phyloP scores from a whole-genome alignment of 148 eudicot species.

The Spergularia bocconei region DNA sequence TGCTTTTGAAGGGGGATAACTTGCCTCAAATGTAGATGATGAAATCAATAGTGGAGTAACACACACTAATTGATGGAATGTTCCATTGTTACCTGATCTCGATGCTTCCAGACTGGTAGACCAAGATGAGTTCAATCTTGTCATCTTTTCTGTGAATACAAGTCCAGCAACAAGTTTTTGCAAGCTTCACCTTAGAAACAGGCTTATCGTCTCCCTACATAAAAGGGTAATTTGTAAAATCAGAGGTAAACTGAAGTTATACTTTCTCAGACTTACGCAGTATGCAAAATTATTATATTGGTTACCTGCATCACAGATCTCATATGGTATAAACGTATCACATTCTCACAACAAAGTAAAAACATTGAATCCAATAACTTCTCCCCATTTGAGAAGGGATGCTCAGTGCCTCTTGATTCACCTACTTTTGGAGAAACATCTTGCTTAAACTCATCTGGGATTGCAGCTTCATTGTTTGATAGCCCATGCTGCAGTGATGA shows the following conservation, averaged over 20 bases:
- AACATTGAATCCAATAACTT: conserved; percentile 39
- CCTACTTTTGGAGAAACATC: conserved; percentile 23
- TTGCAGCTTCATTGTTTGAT: conserved; percentile 24
- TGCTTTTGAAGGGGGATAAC: not conserved
- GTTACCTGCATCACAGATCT: conserved; percentile 59
- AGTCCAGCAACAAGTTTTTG: conserved; percentile 69
- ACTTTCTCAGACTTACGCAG: no score
- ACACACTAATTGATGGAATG: not conserved
- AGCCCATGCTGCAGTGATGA: conserved; percentile 30
- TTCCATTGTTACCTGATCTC: conserved; percentile 55
- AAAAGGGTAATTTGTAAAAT: conserved; percentile 8
- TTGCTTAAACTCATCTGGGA: conserved; percentile 26
- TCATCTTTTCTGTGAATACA: conserved; percentile 48
- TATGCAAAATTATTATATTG: not conserved
- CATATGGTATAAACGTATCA: conserved; percentile 39
- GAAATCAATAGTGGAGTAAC: not conserved
- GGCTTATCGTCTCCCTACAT: conserved; percentile 66
- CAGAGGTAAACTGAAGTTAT: not conserved
- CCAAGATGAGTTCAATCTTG: conserved; percentile 46
- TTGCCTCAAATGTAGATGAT: not conserved
- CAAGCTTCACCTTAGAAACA: conserved; percentile 51
- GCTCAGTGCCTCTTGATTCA: conserved; percentile 28
- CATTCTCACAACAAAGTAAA: conserved; percentile 61
- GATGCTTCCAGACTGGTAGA: conserved; percentile 56
- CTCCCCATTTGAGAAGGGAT: conserved; percentile 22